A percentile compares a stretch with the other conserved stretches of the same genome.
Evolutionary conservation across 805 yeast genomes (phyloP).

Genomic region (Kodamaea leandrae): DNA sequence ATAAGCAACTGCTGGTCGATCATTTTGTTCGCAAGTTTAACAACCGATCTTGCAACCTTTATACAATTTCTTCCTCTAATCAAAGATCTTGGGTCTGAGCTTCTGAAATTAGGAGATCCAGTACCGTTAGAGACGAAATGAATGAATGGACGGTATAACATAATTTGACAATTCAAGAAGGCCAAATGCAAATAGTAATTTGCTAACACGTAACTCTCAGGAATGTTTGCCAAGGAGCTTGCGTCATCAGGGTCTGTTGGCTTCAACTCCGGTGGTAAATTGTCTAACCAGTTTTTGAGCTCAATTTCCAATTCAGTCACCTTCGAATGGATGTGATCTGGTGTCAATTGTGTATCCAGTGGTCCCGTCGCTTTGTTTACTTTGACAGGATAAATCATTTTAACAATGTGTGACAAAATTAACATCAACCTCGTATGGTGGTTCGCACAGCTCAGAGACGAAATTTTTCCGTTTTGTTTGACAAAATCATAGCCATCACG

Average conservation of each 20-base stretch:
- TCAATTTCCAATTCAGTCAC: conserved; percentile 67
- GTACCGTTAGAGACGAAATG: conserved; percentile 68
- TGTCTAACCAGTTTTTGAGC: conserved; percentile 67
- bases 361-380: conserved; percentile 20
- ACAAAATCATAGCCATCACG: conserved; percentile 52
- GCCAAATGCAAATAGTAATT: conserved; percentile 71
- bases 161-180: conserved; percentile 73
- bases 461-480: conserved; percentile 50
- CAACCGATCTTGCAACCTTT: conserved; percentile 78
- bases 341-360: conserved; percentile 17
- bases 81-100: conserved; percentile 56
- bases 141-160: conserved; percentile 83
- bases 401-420: conserved; percentile 68
- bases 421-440: conserved; percentile 75
- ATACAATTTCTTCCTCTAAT: conserved; percentile 81
- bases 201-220: conserved; percentile 64
- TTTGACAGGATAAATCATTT: conserved; percentile 72
- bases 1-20: conserved; percentile 64
- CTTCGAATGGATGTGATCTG: conserved; percentile 38
- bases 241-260: conserved; percentile 60
- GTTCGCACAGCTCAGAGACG: conserved; percentile 79
- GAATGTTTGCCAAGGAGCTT: conserved; percentile 23
- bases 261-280: conserved; percentile 65
- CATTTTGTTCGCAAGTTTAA: conserved; percentile 78
- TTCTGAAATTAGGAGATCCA: conserved; percentile 16